These are phyloP conservation scores for Apiotrichum sp. DNA, from an alignment of 1,284 basidiomycete species.

Conservation along the genomic window DNA sequence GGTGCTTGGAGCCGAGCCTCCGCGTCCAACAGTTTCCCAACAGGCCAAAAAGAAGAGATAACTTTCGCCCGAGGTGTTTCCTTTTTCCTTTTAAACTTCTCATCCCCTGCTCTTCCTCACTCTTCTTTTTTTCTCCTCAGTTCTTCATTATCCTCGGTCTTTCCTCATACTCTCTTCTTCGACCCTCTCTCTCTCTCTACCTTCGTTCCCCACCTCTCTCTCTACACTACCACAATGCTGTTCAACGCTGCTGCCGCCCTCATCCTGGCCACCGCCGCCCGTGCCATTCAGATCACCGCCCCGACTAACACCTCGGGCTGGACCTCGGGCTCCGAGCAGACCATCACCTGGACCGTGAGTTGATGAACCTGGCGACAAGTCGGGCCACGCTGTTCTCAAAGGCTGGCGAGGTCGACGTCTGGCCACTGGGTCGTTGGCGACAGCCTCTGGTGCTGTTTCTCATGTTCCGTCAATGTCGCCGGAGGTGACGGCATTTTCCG, in stretches of 20 bases:
- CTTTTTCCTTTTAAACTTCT: not conserved
- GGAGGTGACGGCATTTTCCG: no score
- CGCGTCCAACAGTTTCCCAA: no score
- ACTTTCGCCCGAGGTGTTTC: no score
- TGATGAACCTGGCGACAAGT: no score
- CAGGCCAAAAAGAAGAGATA: no score
- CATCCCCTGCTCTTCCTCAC: not conserved
- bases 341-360: conserved; percentile 38
- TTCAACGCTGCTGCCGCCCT: conserved; percentile 17
- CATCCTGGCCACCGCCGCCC: conserved; percentile 20
- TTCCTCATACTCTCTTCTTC: not conserved
- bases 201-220: not conserved
- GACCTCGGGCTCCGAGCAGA: conserved; percentile 21
- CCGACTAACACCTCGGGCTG: conserved; percentile 31
- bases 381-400: no score
- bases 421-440: no score
- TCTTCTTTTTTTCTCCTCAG: not conserved
- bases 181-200: not conserved
- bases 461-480: no score
- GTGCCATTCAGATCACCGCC: conserved; percentile 30
- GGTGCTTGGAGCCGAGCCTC: no score
- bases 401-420: no score
- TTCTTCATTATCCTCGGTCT: not conserved
- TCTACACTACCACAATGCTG: conserved; percentile 15
- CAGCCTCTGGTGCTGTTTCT: no score